Evolutionary conservation across 805 yeast species (phyloP), one percentile per base, ranked within the genome.

Genomic region (Yarrowia keelungensis): DNA sequence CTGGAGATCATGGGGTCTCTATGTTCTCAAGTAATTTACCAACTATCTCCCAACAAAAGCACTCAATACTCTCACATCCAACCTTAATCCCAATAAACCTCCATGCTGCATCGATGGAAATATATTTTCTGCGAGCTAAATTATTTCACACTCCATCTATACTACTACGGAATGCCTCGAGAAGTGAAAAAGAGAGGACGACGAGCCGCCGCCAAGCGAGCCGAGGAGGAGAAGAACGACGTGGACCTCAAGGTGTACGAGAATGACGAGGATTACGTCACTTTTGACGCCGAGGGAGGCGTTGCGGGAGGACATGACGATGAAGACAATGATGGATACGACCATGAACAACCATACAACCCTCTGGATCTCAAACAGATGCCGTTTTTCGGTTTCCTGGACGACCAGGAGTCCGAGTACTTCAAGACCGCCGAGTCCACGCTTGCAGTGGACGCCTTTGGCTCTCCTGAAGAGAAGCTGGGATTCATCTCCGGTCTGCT

Each of bases 351-450:
- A 15, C 56, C 67, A 7, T 62, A 47, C 45, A 41, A 41, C 50
- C 61, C 68, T n/a, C 32, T 42, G 42, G 61, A 65, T 53, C 50
- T 53, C n/a, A 65, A 65, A 19, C 61, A 50, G 51, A 65, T 65
- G 68, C 68, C 68, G 12, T 94, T 93, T 76, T 95, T 88, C 77
- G 99, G 99, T 26, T 82, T 94, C 45, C 88, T 94, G 11, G 97
- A 92, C 76, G 78, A 92, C 4, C 84, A 86, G 38, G 98, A 94
- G 77, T 79, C 91, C 50, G 97, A 92, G 71, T 94, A 95, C 78
- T 95, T 94, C 82, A 92, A 91, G 74, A 92, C 89, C 74, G 97
- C 98, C 0, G 98, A 94, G 78, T 85, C 92, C 4, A 90, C 95
- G 0, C 81, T 94, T 51, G 88, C 92, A 56, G 84, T 92, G 49